Evolutionary conservation across 2,329 filamentous ascomycete species (phyloP).

Genomic region (Trichophyton mentagrophytes): DNA sequence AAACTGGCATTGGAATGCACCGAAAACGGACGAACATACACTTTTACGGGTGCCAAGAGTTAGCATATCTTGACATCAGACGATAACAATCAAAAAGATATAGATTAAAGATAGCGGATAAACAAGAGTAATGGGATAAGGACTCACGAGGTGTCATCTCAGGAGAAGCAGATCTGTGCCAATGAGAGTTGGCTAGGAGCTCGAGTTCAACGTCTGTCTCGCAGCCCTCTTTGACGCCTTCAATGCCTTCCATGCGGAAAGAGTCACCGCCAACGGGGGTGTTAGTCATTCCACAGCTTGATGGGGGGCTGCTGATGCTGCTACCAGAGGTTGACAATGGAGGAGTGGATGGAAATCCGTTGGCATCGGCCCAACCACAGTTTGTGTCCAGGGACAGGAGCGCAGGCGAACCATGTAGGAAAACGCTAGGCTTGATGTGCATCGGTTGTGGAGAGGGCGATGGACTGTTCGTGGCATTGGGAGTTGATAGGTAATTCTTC

Average conservation of each 20-base stretch:
- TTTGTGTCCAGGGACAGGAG: slow-evolving; percentile 61
- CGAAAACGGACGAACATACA: slow-evolving; percentile 56
- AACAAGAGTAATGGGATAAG: neutral
- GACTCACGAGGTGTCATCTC: slow-evolving; percentile 82
- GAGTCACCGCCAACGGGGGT: slow-evolving; percentile 75
- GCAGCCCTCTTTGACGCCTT: slow-evolving; percentile 56
- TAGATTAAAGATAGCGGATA: neutral
- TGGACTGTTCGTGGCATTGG: slow-evolving; percentile 28
- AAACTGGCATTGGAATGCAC: slow-evolving; percentile 34
- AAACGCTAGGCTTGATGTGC: slow-evolving; percentile 62
- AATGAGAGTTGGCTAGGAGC: slow-evolving; percentile 60
- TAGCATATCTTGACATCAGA: neutral
- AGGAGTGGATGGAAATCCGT: slow-evolving; percentile 73
- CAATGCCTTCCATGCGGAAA: slow-evolving; percentile 55
- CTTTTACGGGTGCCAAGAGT: slow-evolving; percentile 23
- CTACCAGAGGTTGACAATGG: slow-evolving; percentile 76
- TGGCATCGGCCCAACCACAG: slow-evolving; percentile 47
- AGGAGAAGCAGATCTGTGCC: slow-evolving; percentile 65
- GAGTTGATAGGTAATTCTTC: neutral
- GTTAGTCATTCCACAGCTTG: slow-evolving; percentile 60
- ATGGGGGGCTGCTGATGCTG: slow-evolving; percentile 70
- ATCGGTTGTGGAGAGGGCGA: slow-evolving; percentile 62
- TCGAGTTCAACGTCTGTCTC: slow-evolving; percentile 60
- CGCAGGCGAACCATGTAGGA: slow-evolving; percentile 44
- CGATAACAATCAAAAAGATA: neutral